Conservation (phyloP, 768 basidiomycete genomes). For the Multifurca ochricompacta region DNA sequence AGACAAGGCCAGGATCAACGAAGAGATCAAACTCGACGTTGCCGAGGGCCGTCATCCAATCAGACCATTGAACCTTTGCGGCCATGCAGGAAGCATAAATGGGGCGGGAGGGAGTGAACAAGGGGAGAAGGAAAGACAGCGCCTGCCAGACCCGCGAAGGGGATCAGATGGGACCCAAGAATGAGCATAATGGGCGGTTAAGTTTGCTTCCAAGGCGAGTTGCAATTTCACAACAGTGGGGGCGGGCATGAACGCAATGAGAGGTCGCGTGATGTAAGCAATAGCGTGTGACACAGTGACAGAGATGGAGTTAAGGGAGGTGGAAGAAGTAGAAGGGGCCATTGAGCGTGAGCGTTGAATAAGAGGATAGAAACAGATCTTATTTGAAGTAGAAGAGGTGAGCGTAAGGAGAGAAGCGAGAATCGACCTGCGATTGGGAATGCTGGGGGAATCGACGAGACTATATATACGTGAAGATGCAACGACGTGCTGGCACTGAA, state of each 20-base stretch:
- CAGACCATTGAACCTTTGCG: slow-evolving; percentile 68
- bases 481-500: slow-evolving; percentile 21
- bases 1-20: slow-evolving; percentile 73
- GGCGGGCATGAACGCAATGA: slow-evolving; percentile 49
- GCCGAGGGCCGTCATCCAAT: slow-evolving; percentile 69
- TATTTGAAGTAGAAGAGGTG: slow-evolving; percentile 24
- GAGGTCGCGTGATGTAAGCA: slow-evolving; percentile 62
- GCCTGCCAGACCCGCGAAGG: slow-evolving; percentile 58
- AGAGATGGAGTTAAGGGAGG: slow-evolving; percentile 43
- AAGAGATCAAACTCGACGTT: slow-evolving; percentile 69
- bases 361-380: slow-evolving; percentile 16
- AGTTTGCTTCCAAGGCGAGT: slow-evolving; percentile 63
- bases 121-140: slow-evolving; percentile 69
- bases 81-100: slow-evolving; percentile 65
- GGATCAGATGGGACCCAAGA: slow-evolving; percentile 62
- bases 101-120: slow-evolving; percentile 60
- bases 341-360: slow-evolving; percentile 12
- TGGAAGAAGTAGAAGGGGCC: slow-evolving; percentile 23
- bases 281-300: slow-evolving; percentile 67
- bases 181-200: slow-evolving; percentile 58
- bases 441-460: slow-evolving; percentile 31
- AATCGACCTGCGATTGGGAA: slow-evolving; percentile 60
- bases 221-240: slow-evolving; percentile 62
- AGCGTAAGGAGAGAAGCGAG: slow-evolving; percentile 33
- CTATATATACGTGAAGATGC: slow-evolving; percentile 21